Evolutionary conservation across 495 filamentous ascomycete species (phyloP).

Genomic region (Trichocladium uniseriatum): DNA sequence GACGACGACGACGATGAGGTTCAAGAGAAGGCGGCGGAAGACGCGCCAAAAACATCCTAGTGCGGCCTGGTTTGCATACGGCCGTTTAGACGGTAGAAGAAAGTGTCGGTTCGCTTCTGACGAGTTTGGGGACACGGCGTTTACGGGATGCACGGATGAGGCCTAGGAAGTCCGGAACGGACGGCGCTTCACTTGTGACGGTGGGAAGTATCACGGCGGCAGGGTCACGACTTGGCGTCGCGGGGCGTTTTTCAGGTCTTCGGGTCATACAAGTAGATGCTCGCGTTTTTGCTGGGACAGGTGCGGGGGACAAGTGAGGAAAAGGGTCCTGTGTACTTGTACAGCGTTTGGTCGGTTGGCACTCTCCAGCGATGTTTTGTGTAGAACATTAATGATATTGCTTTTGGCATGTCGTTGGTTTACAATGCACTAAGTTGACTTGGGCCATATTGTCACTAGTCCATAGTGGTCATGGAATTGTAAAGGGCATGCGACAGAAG

Average conservation of each 20-base stretch:
- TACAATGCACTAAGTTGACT: too few species aligned
- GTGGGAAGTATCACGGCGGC: too few species aligned
- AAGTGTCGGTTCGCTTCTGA: not conserved
- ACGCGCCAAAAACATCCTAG: not conserved
- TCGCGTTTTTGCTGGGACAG: not conserved
- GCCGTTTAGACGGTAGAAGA: not conserved
- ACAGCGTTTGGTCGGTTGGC: not conserved
- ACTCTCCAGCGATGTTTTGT: slow-evolving; percentile 6
- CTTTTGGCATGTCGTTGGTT: not conserved
- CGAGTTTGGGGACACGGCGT: too few species aligned
- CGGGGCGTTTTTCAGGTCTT: not conserved
- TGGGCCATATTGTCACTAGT: too few species aligned
- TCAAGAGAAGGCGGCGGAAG: slow-evolving; percentile 3
- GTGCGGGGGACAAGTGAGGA: not conserved
- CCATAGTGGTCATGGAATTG: too few species aligned
- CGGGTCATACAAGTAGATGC: not conserved
- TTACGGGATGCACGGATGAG: too few species aligned
- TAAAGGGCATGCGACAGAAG: too few species aligned
- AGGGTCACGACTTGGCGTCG: not conserved
- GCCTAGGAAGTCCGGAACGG: too few species aligned
- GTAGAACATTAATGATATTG: not conserved
- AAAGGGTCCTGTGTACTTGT: not conserved
- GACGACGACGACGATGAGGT: slow-evolving; percentile 30
- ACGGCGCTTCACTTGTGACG: too few species aligned
- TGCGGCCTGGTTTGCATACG: not conserved